Percentiles rank a stretch among this genome's conserved stretches.
Evolutionary conservation across 2,329 filamentous ascomycete genomes (phyloP).

Genomic region (Pseudopithomyces maydicus): DNA sequence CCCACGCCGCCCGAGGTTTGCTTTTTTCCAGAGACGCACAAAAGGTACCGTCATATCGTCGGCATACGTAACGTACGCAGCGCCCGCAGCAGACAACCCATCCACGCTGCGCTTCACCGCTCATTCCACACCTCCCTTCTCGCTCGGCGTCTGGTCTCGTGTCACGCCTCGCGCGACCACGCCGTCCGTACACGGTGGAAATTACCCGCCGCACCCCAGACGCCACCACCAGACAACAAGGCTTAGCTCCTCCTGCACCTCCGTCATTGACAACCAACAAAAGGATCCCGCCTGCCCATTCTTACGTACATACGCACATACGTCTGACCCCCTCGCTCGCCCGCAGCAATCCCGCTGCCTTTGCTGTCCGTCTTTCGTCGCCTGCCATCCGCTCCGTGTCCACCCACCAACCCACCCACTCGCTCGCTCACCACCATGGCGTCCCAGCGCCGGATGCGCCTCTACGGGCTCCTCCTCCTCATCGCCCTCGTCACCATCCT

Average conservation of each 20-base stretch:
- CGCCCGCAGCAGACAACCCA: background rate
- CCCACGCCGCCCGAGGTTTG: background rate
- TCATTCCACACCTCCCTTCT: background rate
- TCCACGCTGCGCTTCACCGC: background rate
- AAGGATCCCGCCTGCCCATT: background rate
- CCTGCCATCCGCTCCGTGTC: too few relatives aligned
- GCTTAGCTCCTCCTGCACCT: background rate
- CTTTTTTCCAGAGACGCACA: background rate
- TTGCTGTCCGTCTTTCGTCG: conserved; percentile 5
- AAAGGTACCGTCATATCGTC: too few relatives aligned
- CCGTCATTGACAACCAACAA: background rate
- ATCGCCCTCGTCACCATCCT: conserved; percentile 69
- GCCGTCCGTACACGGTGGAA: background rate
- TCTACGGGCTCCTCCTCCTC: conserved; percentile 68
- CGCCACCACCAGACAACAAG: background rate
- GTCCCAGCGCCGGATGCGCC: conserved; percentile 66
- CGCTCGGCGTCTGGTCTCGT: background rate
- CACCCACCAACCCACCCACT: too few relatives aligned
- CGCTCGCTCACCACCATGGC: conserved; percentile 31
- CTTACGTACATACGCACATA: background rate
- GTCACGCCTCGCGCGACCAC: conserved; percentile 8
- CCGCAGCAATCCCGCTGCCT: conserved; percentile 6
- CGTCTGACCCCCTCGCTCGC: conserved; percentile 1
- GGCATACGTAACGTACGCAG: background rate
- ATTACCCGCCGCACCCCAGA: conserved; percentile 5